Conservation (phyloP, 73 alveolate genomes). For the Paramecium pentaurelia region DNA sequence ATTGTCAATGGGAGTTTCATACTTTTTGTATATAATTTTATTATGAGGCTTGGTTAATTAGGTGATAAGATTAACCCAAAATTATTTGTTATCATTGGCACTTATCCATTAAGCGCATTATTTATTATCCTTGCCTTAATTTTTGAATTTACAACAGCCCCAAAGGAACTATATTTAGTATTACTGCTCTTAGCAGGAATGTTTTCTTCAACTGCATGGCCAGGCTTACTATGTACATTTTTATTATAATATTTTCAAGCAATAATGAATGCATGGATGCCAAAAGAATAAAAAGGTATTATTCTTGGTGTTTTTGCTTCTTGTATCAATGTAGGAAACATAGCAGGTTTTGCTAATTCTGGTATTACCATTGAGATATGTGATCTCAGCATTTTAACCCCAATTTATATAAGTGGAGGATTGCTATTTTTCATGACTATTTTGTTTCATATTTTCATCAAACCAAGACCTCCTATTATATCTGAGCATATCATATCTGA, state of each 20-base stretch:
- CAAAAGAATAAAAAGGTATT: neutral
- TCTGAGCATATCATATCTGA: neutral
- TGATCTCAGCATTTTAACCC: neutral
- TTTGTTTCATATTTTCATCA: neutral
- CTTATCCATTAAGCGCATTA: neutral
- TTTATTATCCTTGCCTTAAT: neutral
- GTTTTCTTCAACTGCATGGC: conserved; percentile 36
- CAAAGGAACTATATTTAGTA: neutral
- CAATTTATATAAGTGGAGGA: conserved; percentile 11
- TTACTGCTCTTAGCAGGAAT: neutral
- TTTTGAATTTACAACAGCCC: neutral
- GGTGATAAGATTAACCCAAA: conserved; percentile 29
- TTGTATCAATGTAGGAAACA: neutral
- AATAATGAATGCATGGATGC: conserved; percentile 18
- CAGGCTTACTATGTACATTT: conserved; percentile 1
- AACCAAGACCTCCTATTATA: neutral
- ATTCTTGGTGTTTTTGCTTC: neutral
- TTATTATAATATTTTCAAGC: neutral
- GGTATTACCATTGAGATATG: neutral
- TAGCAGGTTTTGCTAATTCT: neutral
- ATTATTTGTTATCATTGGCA: neutral
- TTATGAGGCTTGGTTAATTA: conserved; percentile 4
- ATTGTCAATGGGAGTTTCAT: neutral
- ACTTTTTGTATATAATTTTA: neutral
- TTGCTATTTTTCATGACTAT: neutral